These are phyloP conservation scores for Aspergillus asperescens DNA, from an alignment of 495 filamentous ascomycete genomes.

Conservation along the genomic window DNA sequence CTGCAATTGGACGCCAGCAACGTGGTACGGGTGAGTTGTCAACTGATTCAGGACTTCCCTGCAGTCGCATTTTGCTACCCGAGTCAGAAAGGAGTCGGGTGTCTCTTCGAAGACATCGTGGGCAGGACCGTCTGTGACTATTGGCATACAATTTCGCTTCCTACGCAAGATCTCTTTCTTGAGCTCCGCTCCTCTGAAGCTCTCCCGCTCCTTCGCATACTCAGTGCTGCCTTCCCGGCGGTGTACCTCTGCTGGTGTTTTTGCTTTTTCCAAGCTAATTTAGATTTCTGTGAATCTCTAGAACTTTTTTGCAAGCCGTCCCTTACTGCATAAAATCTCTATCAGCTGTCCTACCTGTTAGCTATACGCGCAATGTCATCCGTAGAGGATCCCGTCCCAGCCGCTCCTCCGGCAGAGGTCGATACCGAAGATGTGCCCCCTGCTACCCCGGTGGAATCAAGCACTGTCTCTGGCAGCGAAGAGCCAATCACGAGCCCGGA, in stretches of 20 bases:
- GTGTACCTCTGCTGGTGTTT: constrained; percentile 7
- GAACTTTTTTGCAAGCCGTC: neutral
- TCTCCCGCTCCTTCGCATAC: neutral
- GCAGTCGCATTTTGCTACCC: neutral
- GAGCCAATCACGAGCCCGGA: constrained; percentile 39
- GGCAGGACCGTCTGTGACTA: neutral
- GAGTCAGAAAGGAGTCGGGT: constrained; percentile 6
- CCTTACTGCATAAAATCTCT: neutral
- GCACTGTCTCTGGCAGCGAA: constrained; percentile 36
- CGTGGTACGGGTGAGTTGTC: constrained; percentile 13
- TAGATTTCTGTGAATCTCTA: neutral
- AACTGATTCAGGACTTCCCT: constrained; percentile 2
- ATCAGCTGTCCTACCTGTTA: neutral
- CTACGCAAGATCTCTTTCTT: neutral
- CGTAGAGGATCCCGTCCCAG: constrained; percentile 33
- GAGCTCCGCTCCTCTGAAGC: neutral
- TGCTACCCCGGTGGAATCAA: constrained; percentile 38
- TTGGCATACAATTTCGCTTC: neutral
- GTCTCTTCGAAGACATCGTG: neutral
- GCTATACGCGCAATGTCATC: constrained; percentile 30
- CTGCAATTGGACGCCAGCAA: constrained; percentile 12
- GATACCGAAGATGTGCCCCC: constrained; percentile 33
- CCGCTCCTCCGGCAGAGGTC: constrained; percentile 20
- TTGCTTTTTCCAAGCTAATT: constrained; percentile 12
- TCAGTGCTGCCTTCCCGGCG: neutral